phyloP scores from a whole-genome alignment of 768 basidiomycete species.

The Tricholoma bakamatsutake region DNA sequence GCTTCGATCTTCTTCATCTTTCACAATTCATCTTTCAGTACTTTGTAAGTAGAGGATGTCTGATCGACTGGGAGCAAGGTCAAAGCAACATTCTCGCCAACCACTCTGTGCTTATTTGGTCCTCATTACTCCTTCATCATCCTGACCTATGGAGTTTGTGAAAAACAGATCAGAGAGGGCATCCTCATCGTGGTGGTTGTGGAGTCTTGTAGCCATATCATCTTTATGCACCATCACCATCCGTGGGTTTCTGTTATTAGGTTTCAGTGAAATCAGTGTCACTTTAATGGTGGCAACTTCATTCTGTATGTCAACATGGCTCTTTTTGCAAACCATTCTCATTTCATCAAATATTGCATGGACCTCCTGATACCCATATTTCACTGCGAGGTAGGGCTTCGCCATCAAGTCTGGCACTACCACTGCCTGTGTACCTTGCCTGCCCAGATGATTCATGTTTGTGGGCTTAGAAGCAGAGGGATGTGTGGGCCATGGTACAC shows the following conservation, averaged over 20 bases:
- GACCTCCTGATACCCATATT: not conserved
- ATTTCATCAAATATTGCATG: not conserved
- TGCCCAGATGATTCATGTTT: too few relatives aligned
- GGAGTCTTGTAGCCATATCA: not conserved
- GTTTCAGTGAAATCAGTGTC: not conserved
- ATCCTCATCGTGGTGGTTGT: not conserved
- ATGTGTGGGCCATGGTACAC: too few relatives aligned
- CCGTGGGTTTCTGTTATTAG: not conserved
- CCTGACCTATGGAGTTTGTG: not conserved
- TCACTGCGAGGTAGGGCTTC: too few relatives aligned
- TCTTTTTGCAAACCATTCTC: not conserved
- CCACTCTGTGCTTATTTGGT: too few relatives aligned
- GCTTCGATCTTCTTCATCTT: too few relatives aligned
- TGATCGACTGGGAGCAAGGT: too few relatives aligned
- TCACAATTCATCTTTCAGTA: too few relatives aligned
- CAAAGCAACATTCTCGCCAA: too few relatives aligned
- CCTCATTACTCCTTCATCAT: not conserved
- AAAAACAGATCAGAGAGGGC: not conserved
- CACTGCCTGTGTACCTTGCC: too few relatives aligned
- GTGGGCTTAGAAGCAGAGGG: too few relatives aligned
- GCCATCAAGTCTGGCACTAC: too few relatives aligned
- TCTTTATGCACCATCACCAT: not conserved
- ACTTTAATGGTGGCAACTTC: not conserved
- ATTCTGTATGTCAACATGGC: not conserved
- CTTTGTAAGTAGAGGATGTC: too few relatives aligned